Base-by-base conservation (phyloP, 1,284 basidiomycete species). In the Pyrrhoderma lamaoense region DNA sequence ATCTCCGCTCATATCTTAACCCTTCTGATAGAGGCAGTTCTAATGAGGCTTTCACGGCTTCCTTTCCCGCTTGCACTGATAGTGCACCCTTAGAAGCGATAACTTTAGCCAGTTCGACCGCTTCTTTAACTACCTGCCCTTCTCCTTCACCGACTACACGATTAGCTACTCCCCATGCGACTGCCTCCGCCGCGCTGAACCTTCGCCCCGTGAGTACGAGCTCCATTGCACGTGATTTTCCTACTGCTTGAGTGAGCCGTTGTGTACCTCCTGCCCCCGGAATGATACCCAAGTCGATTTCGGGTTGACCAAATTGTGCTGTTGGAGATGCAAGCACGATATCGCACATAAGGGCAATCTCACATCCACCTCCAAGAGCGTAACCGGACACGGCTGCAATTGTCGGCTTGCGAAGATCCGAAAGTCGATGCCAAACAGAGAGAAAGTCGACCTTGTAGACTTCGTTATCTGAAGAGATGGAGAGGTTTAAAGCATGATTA, bases 221-320 rank as follows among this genome's bases (percentile, higher is more conserved):
- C 67, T 99, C 96, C 95, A 99, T 99, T 11, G 94, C 80, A 57
- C 90, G 84, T 34, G 90, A 91, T 72, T 97, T 98, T 50, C 95
- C 95, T 57, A 99, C 80, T 8, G 88, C 79, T 57, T 77, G 82
- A 16, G 89, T 84, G 49, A 99, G 83, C 48, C 93, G 82, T 64
- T 93, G 88, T 2, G 85, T 84, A 8, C 85, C 90, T 40, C 89
- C 90, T 16, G 82, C 90, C 9, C 92, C 92, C 14, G 96, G 95
- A 63, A 98, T 98, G 57, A 95, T 88, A 56, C 96, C 95, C 45
- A 99, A 78, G 66, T 93, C 95, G 70, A 99, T 95, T 67, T 99
- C 96, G 31, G 96, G 95, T 67, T 98, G 96, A 35, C 93, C 93
- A 62, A 99, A 97, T 59, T 82, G 84, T 34, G 96, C 95, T 18